Percentiles rank a stretch among this genome's conserved stretches.
phyloP scores from a whole-genome alignment of 108 stramenopile genomes.

The Skeletonema potamos region DNA sequence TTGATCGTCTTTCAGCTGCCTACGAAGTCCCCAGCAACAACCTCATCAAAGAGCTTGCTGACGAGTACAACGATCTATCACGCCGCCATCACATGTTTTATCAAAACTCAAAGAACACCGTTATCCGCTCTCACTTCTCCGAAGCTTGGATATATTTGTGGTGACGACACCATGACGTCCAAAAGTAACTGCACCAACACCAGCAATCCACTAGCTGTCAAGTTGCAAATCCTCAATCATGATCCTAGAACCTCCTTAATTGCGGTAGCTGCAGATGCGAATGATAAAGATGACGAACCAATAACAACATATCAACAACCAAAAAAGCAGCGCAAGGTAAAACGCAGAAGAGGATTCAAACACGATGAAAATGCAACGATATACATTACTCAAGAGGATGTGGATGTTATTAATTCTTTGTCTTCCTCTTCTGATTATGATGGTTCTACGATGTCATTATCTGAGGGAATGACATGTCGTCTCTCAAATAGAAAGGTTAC shows the following conservation, averaged over 20 bases:
- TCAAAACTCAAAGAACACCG: too few relatives aligned
- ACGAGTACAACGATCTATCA: too few relatives aligned
- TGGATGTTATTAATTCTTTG: not conserved
- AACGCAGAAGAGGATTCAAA: not conserved
- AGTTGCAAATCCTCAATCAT: not conserved
- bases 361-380: not conserved
- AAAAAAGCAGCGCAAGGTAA: not conserved
- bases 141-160: too few relatives aligned
- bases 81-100: too few relatives aligned
- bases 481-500: not conserved
- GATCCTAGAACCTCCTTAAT: not conserved
- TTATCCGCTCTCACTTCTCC: too few relatives aligned
- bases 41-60: too few relatives aligned
- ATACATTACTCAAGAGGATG: not conserved
- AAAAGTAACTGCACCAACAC: not conserved
- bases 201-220: not conserved
- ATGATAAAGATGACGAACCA: not conserved
- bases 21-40: too few relatives aligned
- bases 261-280: not conserved
- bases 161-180: not conserved
- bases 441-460: not conserved
- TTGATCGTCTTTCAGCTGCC: too few relatives aligned
- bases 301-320: not conserved
- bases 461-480: not conserved
- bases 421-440: not conserved